Evolutionary conservation across 2,329 filamentous ascomycete genomes (phyloP), one percentile per base, ranked within the genome.

Genomic region (Sporothrix schenckii): DNA sequence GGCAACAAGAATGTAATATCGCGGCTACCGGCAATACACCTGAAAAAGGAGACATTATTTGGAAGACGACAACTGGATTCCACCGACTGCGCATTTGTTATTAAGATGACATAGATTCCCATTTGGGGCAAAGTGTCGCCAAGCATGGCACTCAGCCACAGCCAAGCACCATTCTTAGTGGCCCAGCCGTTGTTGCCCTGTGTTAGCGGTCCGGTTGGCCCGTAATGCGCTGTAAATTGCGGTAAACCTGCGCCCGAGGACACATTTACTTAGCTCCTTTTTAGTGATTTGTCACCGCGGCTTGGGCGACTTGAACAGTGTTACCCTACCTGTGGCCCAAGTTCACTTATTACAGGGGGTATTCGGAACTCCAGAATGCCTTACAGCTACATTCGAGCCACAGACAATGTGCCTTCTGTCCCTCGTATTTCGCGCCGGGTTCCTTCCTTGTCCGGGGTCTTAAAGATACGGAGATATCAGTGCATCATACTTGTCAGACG

Each of bases 91-190:
- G n/a, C 34, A 16, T 44, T 61, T 61, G 4, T 21, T 41, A 44
- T 61, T 24, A 44, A 44, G 41, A 44, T 44, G 34, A 44, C 19
- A 61, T 5, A 61, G 56, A 24, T 16, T 61, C 56, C 27, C 56
- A 21, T 27, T 30, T 49, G 21, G 21, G 41, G 60, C 41, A 49
- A 63, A 49, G 61, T 50, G 61, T 65, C 27, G 61, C 61, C 44
- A 50, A 65, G 61, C 44, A 34, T n/a, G 39, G 11, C n/a, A 21
- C 61, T 65, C 61, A 65, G 61, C 61, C 61, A 65, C 61, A 44
- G 44, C 61, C 61, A 65, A 65, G 61, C 61, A 14, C 44, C 61
- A 5, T 49, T 14, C 19, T 41, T 3, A 21, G 30, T 60, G 54
- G 34, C 27, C 60, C 3, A 50, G 41, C 39, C n/a, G 44, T 13